These are phyloP conservation scores for Arctium lappa DNA, from an alignment of 129 eudicot genomes.

Conservation along the genomic window DNA sequence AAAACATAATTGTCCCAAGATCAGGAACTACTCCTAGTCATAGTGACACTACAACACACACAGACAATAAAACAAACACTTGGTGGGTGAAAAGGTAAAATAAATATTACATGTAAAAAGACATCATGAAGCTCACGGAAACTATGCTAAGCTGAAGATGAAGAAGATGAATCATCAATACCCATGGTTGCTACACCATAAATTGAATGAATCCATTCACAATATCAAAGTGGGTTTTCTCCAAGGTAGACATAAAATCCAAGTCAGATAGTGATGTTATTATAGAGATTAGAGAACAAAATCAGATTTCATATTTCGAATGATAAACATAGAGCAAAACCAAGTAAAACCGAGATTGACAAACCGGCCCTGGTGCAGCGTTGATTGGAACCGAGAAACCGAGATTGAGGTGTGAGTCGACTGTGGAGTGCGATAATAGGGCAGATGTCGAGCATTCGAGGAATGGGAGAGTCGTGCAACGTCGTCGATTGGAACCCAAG, in stretches of 20 bases:
- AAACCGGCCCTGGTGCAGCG: too few relatives aligned
- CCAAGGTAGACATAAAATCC: background rate
- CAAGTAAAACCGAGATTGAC: too few relatives aligned
- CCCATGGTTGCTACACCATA: constrained; percentile 14
- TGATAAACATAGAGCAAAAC: too few relatives aligned
- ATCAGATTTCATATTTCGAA: too few relatives aligned
- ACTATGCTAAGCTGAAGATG: constrained; percentile 32
- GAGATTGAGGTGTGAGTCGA: too few relatives aligned
- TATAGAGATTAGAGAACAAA: background rate
- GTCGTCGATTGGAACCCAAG: too few relatives aligned
- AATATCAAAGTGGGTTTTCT: background rate
- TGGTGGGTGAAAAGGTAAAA: constrained; percentile 1
- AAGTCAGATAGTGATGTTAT: constrained; percentile 5
- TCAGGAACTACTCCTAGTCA: background rate
- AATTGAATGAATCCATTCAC: background rate
- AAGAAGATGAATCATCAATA: constrained; percentile 26
- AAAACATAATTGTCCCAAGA: background rate
- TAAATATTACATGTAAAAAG: constrained; percentile 54
- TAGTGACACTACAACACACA: background rate
- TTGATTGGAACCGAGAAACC: too few relatives aligned
- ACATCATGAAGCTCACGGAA: constrained; percentile 74
- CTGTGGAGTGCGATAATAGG: too few relatives aligned
- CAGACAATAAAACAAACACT: constrained; percentile 9
- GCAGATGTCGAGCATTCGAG: too few relatives aligned
- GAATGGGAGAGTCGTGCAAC: too few relatives aligned